Evolutionary conservation across 192 early-diverging fungal genomes (phyloP).

Genomic region (Thoreauomyces humboldtii): DNA sequence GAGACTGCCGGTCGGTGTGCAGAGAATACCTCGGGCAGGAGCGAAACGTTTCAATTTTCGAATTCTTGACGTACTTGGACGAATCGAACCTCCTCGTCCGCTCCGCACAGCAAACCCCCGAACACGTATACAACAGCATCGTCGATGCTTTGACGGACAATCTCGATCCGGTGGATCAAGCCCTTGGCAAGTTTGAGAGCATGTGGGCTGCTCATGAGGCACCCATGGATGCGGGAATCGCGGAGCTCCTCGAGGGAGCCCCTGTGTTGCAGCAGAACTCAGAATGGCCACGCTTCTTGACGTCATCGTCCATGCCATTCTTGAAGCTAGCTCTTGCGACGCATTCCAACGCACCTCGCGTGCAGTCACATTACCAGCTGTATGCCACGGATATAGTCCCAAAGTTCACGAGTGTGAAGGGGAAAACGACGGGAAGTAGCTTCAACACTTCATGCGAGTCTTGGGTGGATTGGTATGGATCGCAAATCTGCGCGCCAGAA

Average conservation of each 20-base stretch:
- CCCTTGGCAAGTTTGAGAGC: not conserved
- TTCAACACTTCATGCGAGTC: slow-evolving; percentile 55
- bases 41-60: slow-evolving; percentile 62
- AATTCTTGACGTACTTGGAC: slow-evolving; percentile 58
- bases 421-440: slow-evolving; percentile 8
- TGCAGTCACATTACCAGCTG: slow-evolving; percentile 79
- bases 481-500: slow-evolving; percentile 61
- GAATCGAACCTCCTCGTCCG: slow-evolving; percentile 26
- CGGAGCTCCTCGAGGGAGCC: not conserved
- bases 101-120: slow-evolving; percentile 33
- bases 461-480: slow-evolving; percentile 69
- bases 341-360: slow-evolving; percentile 70
- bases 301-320: slow-evolving; percentile 54
- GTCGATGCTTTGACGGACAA: not conserved
- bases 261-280: not conserved
- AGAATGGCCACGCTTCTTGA: not conserved
- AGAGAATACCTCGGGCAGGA: slow-evolving; percentile 68
- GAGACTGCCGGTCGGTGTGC: not conserved
- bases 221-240: no score
- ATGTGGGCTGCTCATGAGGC: not conserved
- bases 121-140: slow-evolving; percentile 36
- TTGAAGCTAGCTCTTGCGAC: slow-evolving; percentile 68
- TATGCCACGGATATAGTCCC: slow-evolving; percentile 73
- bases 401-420: slow-evolving; percentile 11
- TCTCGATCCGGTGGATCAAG: not conserved